These are phyloP conservation scores for Aspergillus unguis DNA, from an alignment of 2,329 filamentous ascomycete species.

Conservation along the genomic window DNA sequence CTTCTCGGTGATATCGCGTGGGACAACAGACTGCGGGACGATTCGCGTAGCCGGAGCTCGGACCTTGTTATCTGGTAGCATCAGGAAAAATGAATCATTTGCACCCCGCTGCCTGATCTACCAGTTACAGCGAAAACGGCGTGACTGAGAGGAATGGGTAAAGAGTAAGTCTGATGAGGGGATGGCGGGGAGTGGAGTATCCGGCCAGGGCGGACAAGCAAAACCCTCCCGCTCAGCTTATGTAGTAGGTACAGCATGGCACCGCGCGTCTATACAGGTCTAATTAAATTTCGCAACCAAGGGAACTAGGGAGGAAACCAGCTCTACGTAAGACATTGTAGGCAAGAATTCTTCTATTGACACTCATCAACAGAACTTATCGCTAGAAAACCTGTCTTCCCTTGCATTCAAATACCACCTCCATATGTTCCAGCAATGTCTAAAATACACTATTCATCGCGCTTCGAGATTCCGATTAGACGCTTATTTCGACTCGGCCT, in stretches of 20 bases:
- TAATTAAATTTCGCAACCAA: slow-evolving; percentile 4
- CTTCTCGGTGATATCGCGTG: slow-evolving; percentile 54
- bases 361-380: slow-evolving; percentile 31
- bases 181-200: slow-evolving; percentile 18
- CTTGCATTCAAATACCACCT: slow-evolving; percentile 22
- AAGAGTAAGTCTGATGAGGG: slow-evolving; percentile 16
- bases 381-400: slow-evolving; percentile 37
- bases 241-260: too few relatives aligned
- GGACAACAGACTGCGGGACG: slow-evolving; percentile 37
- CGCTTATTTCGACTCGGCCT: slow-evolving; percentile 43
- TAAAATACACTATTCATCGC: slow-evolving; percentile 21
- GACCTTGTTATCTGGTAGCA: slow-evolving; percentile 36
- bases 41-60: slow-evolving; percentile 30
- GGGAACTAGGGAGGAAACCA: slow-evolving; percentile 14
- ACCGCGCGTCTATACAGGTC: neutral
- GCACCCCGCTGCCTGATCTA: slow-evolving; percentile 25
- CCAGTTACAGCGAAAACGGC: slow-evolving; percentile 10
- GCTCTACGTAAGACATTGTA: slow-evolving; percentile 3
- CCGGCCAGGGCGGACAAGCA: slow-evolving; percentile 17
- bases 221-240: slow-evolving; percentile 19
- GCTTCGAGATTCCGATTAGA: slow-evolving; percentile 16
- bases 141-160: slow-evolving; percentile 4
- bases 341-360: slow-evolving; percentile 25
- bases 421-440: slow-evolving; percentile 15
- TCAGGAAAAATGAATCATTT: slow-evolving; percentile 23